phyloP scores from a whole-genome alignment of 2,329 filamentous ascomycete species.

The Hyphodiscus sp. region DNA sequence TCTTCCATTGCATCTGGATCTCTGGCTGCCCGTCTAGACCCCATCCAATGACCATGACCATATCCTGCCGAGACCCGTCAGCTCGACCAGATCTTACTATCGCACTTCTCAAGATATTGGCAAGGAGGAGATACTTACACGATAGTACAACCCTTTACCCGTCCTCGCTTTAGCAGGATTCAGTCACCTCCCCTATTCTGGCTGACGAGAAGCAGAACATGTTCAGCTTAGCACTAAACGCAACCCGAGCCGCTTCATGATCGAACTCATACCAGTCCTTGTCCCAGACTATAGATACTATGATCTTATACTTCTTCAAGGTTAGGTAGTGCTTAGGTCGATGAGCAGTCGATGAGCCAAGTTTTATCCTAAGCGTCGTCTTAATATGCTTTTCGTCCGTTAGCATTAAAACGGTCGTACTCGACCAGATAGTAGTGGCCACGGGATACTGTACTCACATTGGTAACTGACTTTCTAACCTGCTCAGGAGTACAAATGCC shows the following conservation, averaged over 20 bases:
- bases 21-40: conserved; percentile 7
- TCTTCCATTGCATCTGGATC: conserved; percentile 4
- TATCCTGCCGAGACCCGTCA: conserved; percentile 10
- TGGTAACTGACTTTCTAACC: conserved; percentile 1
- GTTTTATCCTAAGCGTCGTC: neutral
- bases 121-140: conserved; percentile 9
- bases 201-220: conserved; percentile 5
- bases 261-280: conserved; percentile 8
- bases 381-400: conserved; percentile 1
- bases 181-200: conserved; percentile 6
- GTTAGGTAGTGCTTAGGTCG: neutral
- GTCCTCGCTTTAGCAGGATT: conserved; percentile 8
- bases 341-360: conserved; percentile 2
- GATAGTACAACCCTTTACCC: conserved; percentile 5
- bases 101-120: conserved; percentile 5
- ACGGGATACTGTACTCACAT: conserved; percentile 3
- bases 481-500: conserved; percentile 6
- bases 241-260: conserved; percentile 4
- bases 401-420: conserved; percentile 1
- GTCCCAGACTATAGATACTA: conserved; percentile 6
- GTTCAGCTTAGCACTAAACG: conserved; percentile 6
- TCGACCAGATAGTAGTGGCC: conserved; percentile 1
- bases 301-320: conserved; percentile 3
- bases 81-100: conserved; percentile 5
- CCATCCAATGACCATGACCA: conserved; percentile 5